Conservation (phyloP, 495 filamentous ascomycete species). For the Aspergillus ostianus region DNA sequence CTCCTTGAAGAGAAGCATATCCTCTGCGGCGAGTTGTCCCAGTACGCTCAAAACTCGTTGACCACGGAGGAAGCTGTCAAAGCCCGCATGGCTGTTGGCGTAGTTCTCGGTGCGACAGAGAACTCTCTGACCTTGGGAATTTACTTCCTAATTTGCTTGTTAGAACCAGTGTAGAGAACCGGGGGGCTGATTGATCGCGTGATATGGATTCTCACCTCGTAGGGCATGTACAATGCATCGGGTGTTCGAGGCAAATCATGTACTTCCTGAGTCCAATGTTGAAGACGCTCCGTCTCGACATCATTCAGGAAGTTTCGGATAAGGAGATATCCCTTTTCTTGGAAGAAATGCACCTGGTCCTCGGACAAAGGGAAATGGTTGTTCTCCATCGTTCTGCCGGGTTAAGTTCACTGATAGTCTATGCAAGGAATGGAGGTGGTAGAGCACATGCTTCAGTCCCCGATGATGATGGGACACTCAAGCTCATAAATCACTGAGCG, state of each 20-base stretch:
- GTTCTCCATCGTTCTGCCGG: slow-evolving; percentile 21
- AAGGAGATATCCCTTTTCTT: slow-evolving; percentile 40
- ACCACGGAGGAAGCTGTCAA: slow-evolving; percentile 41
- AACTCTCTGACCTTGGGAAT: slow-evolving; percentile 37
- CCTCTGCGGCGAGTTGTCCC: slow-evolving; percentile 38
- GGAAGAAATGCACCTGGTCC: slow-evolving; percentile 36
- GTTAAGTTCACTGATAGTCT: not conserved
- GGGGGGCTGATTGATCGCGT: not conserved
- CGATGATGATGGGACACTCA: not conserved
- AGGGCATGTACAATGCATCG: slow-evolving; percentile 44
- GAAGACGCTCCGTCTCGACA: slow-evolving; percentile 27
- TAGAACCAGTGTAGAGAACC: not conserved
- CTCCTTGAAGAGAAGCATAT: slow-evolving; percentile 50
- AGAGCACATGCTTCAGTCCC: slow-evolving; percentile 5
- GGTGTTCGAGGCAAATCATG: slow-evolving; percentile 38
- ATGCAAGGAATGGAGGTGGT: not conserved
- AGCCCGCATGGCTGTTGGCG: slow-evolving; percentile 40
- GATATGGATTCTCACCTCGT: slow-evolving; percentile 26
- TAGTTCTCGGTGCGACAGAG: slow-evolving; percentile 50
- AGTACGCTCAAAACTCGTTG: slow-evolving; percentile 33
- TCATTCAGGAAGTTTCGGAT: slow-evolving; percentile 31
- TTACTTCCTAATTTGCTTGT: slow-evolving; percentile 30
- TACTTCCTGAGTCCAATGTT: slow-evolving; percentile 45
- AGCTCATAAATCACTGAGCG: not conserved
- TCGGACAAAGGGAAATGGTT: slow-evolving; percentile 23